These are phyloP conservation scores for Wickerhamomyces sp. DNA, from an alignment of 1,139 yeast genomes.

Conservation along the genomic window DNA sequence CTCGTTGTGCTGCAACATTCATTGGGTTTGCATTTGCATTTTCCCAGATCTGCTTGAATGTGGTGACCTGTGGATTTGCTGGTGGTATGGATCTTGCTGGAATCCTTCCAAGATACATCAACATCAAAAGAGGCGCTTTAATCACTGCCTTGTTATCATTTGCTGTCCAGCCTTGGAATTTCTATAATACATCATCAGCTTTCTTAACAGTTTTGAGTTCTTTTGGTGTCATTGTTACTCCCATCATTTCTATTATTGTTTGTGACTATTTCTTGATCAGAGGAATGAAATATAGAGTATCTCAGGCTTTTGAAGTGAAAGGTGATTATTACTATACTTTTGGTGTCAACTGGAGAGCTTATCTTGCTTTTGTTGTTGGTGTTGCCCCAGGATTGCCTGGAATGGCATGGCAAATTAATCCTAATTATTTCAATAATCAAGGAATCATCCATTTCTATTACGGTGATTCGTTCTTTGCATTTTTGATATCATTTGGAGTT, in stretches of 20 bases:
- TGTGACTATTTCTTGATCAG: constrained; percentile 38
- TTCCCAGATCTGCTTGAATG: constrained; percentile 45
- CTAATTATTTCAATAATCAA: constrained; percentile 23
- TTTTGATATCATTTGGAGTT: constrained; percentile 34
- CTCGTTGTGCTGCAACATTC: constrained; percentile 45
- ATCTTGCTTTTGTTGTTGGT: constrained; percentile 36
- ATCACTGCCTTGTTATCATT: constrained; percentile 39
- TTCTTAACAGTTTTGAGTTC: constrained; percentile 43
- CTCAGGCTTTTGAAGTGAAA: constrained; percentile 31
- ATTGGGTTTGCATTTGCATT: constrained; percentile 40
- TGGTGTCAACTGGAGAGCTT: constrained; percentile 42
- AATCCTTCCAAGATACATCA: constrained; percentile 43
- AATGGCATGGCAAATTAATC: constrained; percentile 32
- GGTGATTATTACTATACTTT: constrained; percentile 36
- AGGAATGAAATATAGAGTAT: constrained; percentile 31
- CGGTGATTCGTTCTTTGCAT: constrained; percentile 39
- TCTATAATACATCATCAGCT: constrained; percentile 39
- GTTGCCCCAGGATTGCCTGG: constrained; percentile 43
- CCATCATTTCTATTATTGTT: constrained; percentile 38
- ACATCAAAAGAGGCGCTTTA: constrained; percentile 47
- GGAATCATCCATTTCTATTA: constrained; percentile 39
- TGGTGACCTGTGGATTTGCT: constrained; percentile 47
- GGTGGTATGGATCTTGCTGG: constrained; percentile 52
- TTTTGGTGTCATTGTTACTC: constrained; percentile 41
- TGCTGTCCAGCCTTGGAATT: constrained; percentile 47